Base-by-base conservation (phyloP, 2,329 filamentous ascomycete species). In the Endocalyx cinctus region DNA sequence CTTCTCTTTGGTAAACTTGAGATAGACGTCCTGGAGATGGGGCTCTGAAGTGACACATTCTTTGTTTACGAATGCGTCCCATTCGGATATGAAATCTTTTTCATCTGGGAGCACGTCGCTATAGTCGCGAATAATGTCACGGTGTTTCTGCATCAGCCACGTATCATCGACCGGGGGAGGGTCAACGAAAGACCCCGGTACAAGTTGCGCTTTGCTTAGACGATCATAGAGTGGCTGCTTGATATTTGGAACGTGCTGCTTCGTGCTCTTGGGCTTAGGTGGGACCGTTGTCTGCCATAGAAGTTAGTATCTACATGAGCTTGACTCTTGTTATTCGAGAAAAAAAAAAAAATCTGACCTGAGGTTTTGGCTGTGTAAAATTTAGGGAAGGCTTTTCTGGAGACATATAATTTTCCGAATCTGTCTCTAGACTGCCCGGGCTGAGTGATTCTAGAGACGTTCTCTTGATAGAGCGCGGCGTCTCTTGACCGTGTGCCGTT, bases 71-170 rank as follows among this genome's bases (percentile, higher is more conserved):
- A 71, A 77, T 1, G 66, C 62, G 39, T 78, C 74, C 74, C 74
- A 79, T 41, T 72, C 69, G 44, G 66, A 63, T 35, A 79, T 72
- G 37, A 72, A 79, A 40, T 77, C 74, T 50, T 72, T 74, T 47
- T 79, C 74, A 12, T 64, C 58, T 3, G 59, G 50, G 10, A 67
- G 67, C 17, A 79, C 64, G 42, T 79, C 74, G 7, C 66, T 69
- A 46, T 74, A 78, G 41, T 79, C 75, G 17, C 65, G 62, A 34
- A 79, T 68, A 33, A 67, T 70, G 36, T 79, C 72, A 6, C 70
- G 66, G 38, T 79, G 74, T 53, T 77, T 78, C 41, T 77, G 72
- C 18, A 75, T 62, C 6, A 77, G 60, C 75, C 75, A 79, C 15
- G 59, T 57, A 36, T 67, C 66, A 46, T 77, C 70, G 4, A 54